phyloP scores from a whole-genome alignment of 306 rosid species.

The Fragaria nilgerrensis region DNA sequence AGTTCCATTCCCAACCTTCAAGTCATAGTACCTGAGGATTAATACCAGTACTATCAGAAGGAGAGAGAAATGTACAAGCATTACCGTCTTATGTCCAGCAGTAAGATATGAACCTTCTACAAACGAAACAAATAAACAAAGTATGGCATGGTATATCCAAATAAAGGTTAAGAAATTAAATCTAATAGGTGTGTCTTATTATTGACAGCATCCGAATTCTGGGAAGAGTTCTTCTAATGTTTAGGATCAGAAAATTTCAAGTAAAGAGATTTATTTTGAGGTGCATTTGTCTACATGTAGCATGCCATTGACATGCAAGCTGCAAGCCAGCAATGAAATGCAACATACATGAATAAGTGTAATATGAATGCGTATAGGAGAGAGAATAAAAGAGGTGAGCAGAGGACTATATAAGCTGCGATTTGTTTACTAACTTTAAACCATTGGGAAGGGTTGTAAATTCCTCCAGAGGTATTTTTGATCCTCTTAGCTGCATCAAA shows the following conservation, averaged over 20 bases:
- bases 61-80: background rate
- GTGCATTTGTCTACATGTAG: background rate
- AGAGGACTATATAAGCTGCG: conserved; percentile 12
- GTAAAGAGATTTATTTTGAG: background rate
- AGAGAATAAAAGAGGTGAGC: conserved; percentile 2
- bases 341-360: background rate
- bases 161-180: conserved; percentile 6
- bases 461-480: conserved; percentile 90
- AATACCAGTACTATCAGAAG: conserved; percentile 10
- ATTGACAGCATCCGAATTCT: conserved; percentile 9
- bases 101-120: background rate
- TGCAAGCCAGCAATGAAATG: conserved; percentile 7
- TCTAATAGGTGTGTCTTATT: conserved; percentile 3
- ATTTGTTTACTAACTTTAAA: conserved; percentile 65
- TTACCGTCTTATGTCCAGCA: background rate
- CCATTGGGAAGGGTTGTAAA: conserved; percentile 82
- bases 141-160: background rate
- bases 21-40: conserved; percentile 81
- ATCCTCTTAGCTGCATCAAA: conserved; percentile 55
- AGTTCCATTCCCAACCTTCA: conserved; percentile 85
- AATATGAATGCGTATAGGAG: background rate
- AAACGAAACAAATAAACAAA: conserved; percentile 15
- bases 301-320: conserved; percentile 8
- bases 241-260: background rate
- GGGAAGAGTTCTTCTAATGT: background rate